These are phyloP conservation scores for Rosa hybrid DNA, from an alignment of 331 rosid species.

Conservation along the genomic window DNA sequence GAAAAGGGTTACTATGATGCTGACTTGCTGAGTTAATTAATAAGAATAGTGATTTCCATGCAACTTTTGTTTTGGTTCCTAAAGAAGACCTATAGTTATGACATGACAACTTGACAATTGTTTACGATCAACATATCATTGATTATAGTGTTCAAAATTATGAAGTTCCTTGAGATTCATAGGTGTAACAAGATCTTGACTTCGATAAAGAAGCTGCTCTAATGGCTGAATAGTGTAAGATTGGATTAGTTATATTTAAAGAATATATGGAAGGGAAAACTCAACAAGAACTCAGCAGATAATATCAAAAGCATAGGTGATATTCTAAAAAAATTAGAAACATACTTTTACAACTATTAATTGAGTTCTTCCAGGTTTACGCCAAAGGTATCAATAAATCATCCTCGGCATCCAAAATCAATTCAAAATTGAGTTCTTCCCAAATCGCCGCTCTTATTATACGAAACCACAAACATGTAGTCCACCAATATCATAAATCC, in stretches of 20 bases:
- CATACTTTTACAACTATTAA: background rate
- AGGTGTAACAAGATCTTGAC: background rate
- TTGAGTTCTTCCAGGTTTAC: background rate
- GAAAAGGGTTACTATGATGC: background rate
- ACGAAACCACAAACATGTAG: too few species aligned
- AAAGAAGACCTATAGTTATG: too few species aligned
- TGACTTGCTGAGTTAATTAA: background rate
- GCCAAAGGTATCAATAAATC: background rate
- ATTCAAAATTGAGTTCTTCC: background rate
- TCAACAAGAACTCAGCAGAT: background rate
- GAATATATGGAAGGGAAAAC: background rate
- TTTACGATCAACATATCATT: background rate
- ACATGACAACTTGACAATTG: background rate
- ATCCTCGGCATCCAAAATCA: background rate
- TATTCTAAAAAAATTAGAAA: background rate
- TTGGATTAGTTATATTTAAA: conserved; percentile 5
- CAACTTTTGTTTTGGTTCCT: background rate
- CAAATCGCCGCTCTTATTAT: too few species aligned
- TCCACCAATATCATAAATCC: too few species aligned
- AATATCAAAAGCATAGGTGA: conserved; percentile 8
- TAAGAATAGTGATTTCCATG: background rate
- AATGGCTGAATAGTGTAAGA: conserved; percentile 56
- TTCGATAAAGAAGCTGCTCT: conserved; percentile 49
- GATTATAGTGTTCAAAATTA: background rate
- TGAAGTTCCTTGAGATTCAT: background rate